Evolutionary conservation across 345 rosid genomes (phyloP).

Genomic region (Moringa oleifera): DNA sequence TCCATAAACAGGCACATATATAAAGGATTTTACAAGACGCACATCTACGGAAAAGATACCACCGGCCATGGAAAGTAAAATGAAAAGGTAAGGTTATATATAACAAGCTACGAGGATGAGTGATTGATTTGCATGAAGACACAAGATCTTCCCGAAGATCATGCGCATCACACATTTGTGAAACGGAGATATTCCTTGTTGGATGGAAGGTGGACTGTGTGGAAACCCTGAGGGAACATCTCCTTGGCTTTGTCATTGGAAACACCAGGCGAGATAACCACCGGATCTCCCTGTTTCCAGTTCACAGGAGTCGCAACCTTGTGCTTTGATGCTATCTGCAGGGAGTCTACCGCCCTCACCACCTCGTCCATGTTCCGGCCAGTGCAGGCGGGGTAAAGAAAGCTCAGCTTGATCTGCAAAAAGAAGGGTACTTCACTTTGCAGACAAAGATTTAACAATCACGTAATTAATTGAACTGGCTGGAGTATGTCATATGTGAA

Average conservation of each 20-base stretch:
- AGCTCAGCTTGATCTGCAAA: constrained; percentile 60
- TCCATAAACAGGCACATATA: too few species aligned
- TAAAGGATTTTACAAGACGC: too few species aligned
- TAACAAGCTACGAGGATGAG: too few species aligned
- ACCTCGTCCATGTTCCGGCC: constrained; percentile 81
- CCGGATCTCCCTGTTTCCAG: constrained; percentile 79
- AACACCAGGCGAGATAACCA: constrained; percentile 52
- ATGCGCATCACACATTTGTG: constrained; percentile 16
- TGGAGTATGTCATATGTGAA: too few species aligned
- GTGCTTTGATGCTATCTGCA: constrained; percentile 43
- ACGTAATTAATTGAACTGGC: not conserved
- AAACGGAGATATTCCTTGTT: constrained; percentile 55
- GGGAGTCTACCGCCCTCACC: constrained; percentile 64
- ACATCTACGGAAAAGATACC: too few species aligned
- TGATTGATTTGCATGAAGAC: not conserved
- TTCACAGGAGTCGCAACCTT: constrained; percentile 69
- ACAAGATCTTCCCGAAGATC: not conserved
- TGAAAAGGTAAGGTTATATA: too few species aligned
- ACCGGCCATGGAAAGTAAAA: too few species aligned
- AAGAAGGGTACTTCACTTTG: too few species aligned
- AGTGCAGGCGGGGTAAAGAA: constrained; percentile 65
- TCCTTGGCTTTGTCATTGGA: constrained; percentile 53
- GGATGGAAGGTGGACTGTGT: constrained; percentile 61
- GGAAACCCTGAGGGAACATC: constrained; percentile 58
- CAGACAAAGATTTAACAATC: not conserved